Evolutionary conservation across 768 basidiomycete species (phyloP).

Genomic region (Tephrocybe sp.): DNA sequence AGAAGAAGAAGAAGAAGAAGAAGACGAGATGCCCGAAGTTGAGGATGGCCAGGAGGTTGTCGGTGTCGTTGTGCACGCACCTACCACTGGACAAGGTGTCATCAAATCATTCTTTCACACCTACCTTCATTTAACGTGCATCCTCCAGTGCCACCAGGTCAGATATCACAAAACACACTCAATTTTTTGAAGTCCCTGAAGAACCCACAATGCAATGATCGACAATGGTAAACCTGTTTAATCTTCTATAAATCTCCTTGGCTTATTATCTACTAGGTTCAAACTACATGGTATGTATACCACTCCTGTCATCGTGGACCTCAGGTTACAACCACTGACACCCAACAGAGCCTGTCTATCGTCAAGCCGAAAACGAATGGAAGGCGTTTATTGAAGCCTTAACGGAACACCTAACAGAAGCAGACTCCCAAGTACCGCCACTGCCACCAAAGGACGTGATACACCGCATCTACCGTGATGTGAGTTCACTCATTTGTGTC

Average conservation of each 20-base stretch:
- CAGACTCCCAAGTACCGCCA: constrained; percentile 81
- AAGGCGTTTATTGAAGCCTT: constrained; percentile 77
- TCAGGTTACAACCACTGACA: neutral
- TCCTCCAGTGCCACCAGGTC: constrained; percentile 70
- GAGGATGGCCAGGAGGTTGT: constrained; percentile 69
- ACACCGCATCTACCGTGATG: constrained; percentile 92
- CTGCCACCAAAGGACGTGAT: constrained; percentile 90
- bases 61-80: constrained; percentile 77
- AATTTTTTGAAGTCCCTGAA: constrained; percentile 70
- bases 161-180: constrained; percentile 83
- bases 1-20: constrained; percentile 40
- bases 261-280: constrained; percentile 54
- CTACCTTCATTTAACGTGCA: neutral
- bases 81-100: constrained; percentile 77
- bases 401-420: constrained; percentile 61
- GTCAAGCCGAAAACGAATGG: constrained; percentile 87
- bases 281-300: constrained; percentile 61
- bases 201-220: constrained; percentile 78
- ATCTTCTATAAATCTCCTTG: neutral
- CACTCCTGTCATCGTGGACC: neutral
- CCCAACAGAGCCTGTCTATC: constrained; percentile 67
- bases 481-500: constrained; percentile 27
- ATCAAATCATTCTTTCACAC: neutral
- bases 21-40: constrained; percentile 42
- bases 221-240: constrained; percentile 60